Evolutionary conservation across 179 eudicot species (phyloP), one percentile per base, ranked within the genome.

Genomic region (Vitellaria paradoxa): DNA sequence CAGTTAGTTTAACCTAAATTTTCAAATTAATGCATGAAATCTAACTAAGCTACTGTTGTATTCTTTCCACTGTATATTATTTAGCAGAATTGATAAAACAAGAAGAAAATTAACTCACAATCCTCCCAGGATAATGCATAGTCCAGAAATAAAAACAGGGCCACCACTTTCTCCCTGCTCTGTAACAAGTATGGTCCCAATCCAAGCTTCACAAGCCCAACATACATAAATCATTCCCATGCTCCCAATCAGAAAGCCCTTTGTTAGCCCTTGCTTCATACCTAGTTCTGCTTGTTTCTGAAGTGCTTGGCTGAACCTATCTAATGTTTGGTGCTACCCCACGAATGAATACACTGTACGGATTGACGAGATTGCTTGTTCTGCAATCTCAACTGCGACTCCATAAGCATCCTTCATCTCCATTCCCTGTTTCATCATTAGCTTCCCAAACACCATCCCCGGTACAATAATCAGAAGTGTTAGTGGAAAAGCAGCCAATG

Each of bases 331-430:
- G 6, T 18, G 55, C 75, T 87, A 86, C 18, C 84, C 90, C 14
- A 85, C 90, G 42, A 79, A 87, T 5, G 90, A 87, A 73, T 85
- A 85, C 10, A 85, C 88, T 2, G 86, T 85, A 8, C 88, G 80
- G 21, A 87, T 69, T 4, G 88, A 85, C 50, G 90, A 87, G 69
- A 85, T 80, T 17, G 88, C 83, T 68, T 87, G 90, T 55, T 87
- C 88, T 26, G 84, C 88, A 23, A 87, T 74, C 15, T 83, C 82
- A 26, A 86, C 86, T 0, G 85, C 85, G 8, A 81, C 81, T 17
- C 78, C 85, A 49, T 85, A 85, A 4, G 88, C 85, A 81, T 81
- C 85, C 59, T 82, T 85, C 85, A 70, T 78, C 55, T 82, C 79
- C 76, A 79, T 56, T 9, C 80, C 85, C 5, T 79, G 49, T 14